These are phyloP conservation scores for Capronia coronata DNA, from an alignment of 2,329 filamentous ascomycete species.

Conservation along the genomic window DNA sequence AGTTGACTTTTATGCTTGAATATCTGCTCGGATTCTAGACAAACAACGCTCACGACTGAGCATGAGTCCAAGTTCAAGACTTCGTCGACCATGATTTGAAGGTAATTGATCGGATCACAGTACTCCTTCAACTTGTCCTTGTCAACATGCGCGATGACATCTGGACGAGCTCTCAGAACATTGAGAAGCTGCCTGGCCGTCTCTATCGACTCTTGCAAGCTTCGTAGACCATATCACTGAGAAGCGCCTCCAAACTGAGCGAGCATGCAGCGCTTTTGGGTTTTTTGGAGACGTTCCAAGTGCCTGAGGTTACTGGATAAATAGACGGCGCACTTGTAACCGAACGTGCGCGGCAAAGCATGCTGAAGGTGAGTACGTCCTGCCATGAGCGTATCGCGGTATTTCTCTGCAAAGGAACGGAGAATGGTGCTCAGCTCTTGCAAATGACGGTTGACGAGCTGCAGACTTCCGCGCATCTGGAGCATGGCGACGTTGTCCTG, in stretches of 20 bases:
- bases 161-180: constrained; percentile 37
- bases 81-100: constrained; percentile 26
- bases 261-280: constrained; percentile 43
- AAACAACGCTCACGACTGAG: too few species aligned
- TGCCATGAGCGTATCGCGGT: constrained; percentile 52
- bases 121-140: constrained; percentile 46
- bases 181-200: constrained; percentile 40
- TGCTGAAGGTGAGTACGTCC: constrained; percentile 54
- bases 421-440: constrained; percentile 41
- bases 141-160: constrained; percentile 40
- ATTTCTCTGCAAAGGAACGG: constrained; percentile 38
- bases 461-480: constrained; percentile 48
- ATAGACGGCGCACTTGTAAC: constrained; percentile 53
- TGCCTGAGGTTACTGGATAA: constrained; percentile 47
- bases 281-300: constrained; percentile 42
- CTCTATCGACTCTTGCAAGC: constrained; percentile 49
- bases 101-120: constrained; percentile 50
- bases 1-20: too few species aligned
- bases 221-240: constrained; percentile 52
- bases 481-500: constrained; percentile 51
- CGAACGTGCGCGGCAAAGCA: constrained; percentile 52
- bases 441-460: constrained; percentile 44
- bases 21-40: too few species aligned
- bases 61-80: constrained; percentile 1
- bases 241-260: constrained; percentile 54